A percentile compares a stretch with the other conserved stretches of the same genome.
phyloP scores from a whole-genome alignment of 345 rosid species.

The Linum trigynum region DNA sequence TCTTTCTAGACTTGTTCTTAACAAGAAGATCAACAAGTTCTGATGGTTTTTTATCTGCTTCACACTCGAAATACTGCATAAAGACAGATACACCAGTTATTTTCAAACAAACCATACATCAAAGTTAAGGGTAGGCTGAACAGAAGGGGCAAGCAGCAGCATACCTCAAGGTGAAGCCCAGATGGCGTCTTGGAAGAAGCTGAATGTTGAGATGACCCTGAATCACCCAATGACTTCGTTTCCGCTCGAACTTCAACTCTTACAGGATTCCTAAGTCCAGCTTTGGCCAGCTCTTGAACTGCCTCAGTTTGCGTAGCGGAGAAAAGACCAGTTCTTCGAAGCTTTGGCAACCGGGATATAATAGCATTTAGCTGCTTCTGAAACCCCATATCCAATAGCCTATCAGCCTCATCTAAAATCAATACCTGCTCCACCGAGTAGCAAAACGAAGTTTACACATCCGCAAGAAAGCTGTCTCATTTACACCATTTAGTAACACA shows the following conservation, averaged over 20 bases:
- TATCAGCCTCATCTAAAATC: conserved; percentile 89
- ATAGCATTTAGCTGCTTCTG: conserved; percentile 68
- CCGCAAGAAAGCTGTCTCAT: background rate
- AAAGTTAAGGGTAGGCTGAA: background rate
- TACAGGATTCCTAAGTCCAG: conserved; percentile 83
- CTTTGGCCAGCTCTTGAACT: conserved; percentile 76
- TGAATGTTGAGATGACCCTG: conserved; percentile 32
- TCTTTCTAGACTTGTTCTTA: conserved; percentile 55
- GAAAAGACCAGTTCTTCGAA: conserved; percentile 90
- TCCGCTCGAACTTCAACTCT: conserved; percentile 85
- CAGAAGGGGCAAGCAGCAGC: background rate
- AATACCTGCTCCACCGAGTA: conserved; percentile 50
- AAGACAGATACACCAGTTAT: conserved; percentile 8
- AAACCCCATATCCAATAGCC: conserved; percentile 92
- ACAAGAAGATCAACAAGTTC: conserved; percentile 68
- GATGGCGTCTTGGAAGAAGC: conserved; percentile 67
- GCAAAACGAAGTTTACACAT: background rate
- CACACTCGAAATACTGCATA: conserved; percentile 78
- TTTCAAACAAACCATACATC: background rate
- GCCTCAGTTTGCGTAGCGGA: conserved; percentile 97
- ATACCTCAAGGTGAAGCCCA: conserved; percentile 81
- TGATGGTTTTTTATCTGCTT: conserved; percentile 75
- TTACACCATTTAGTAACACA: background rate
- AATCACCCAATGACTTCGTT: conserved; percentile 28
- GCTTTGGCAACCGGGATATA: conserved; percentile 81